Conservation (phyloP, 768 basidiomycete genomes). For the Hydnomerulius pinastri region DNA sequence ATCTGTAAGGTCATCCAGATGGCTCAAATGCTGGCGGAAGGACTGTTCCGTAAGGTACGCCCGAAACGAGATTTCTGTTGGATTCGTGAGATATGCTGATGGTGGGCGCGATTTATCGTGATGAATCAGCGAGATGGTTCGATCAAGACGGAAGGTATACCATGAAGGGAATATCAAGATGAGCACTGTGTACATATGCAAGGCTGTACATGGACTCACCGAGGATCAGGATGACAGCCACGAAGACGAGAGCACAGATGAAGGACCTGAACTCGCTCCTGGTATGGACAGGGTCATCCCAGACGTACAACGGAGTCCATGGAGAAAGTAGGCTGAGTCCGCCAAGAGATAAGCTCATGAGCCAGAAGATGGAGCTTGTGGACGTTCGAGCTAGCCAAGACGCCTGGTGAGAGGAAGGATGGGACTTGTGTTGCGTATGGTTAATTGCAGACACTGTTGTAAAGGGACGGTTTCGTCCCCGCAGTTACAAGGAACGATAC, state of each 20-base stretch:
- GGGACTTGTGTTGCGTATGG: constrained; percentile 25
- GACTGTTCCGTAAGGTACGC: constrained; percentile 96
- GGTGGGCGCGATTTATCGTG: neutral
- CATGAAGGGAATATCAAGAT: neutral
- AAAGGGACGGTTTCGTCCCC: constrained; percentile 23
- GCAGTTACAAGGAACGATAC: neutral
- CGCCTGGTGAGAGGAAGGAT: constrained; percentile 35
- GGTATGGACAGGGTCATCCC: constrained; percentile 50
- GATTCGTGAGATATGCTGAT: constrained; percentile 93
- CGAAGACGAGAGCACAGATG: constrained; percentile 67
- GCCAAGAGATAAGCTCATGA: constrained; percentile 69
- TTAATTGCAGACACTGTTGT: constrained; percentile 46
- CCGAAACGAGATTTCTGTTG: constrained; percentile 90
- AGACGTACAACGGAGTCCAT: constrained; percentile 53
- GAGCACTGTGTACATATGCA: neutral
- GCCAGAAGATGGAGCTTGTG: constrained; percentile 50
- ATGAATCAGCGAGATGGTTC: constrained; percentile 6
- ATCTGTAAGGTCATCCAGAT: constrained; percentile 68
- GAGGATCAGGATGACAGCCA: constrained; percentile 68
- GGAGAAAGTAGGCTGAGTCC: constrained; percentile 62
- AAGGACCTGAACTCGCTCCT: constrained; percentile 70
- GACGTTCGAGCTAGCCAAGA: constrained; percentile 36
- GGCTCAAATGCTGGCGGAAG: constrained; percentile 90
- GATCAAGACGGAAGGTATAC: constrained; percentile 2
- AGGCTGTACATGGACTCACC: constrained; percentile 48